Evolutionary conservation across 768 basidiomycete genomes (phyloP), one percentile per base, ranked within the genome.

Genomic region (Rhodotorula paludigena): DNA sequence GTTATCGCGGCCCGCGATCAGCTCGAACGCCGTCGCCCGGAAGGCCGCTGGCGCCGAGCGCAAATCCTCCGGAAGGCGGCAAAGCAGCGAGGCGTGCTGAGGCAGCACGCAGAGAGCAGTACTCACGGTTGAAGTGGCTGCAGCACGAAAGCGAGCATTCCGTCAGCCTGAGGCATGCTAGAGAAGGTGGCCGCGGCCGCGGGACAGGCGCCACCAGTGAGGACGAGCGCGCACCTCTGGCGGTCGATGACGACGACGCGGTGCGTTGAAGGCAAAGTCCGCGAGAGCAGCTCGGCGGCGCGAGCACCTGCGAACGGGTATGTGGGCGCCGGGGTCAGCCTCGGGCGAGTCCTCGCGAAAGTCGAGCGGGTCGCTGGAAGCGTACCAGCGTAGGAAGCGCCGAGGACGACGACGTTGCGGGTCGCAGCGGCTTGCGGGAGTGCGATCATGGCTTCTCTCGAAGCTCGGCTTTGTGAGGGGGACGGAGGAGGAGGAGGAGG

Each of bases 241-340:
- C 73, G 56, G 63, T 76, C 75, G 33, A 76, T 63, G 38, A 75
- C 66, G 20, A 74, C 69, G 25, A 76, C 75, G 8, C 74, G 62
- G 53, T 76, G 66, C 4, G 63, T 55, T 0, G 64, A 28, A 0
- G 73, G 75, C 0, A 76, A 57, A 3, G 58, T 38, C 12, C 66
- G 53, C 6, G 74, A 63, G 23, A 76, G 61, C 20, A 73, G 42
- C 32, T 73, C 70, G 10, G 74, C 75, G 5, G 68, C 71, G 11
- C 64, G 55, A 4, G 71, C 58, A 39, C 74, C 74, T 74, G 69
- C 30, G 39, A 7, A 2, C 14, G 36, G 20, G n/a, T 1, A 30
- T 23, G 48, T 12, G 12, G 36, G 41, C 30, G 47, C 21, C 42
- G 16, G 57, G 57, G 35, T 55, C 63, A 42, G 53, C 20, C 20